phyloP scores from a whole-genome alignment of 352 stramenopile species.

The Pelagophyceae sp. region DNA sequence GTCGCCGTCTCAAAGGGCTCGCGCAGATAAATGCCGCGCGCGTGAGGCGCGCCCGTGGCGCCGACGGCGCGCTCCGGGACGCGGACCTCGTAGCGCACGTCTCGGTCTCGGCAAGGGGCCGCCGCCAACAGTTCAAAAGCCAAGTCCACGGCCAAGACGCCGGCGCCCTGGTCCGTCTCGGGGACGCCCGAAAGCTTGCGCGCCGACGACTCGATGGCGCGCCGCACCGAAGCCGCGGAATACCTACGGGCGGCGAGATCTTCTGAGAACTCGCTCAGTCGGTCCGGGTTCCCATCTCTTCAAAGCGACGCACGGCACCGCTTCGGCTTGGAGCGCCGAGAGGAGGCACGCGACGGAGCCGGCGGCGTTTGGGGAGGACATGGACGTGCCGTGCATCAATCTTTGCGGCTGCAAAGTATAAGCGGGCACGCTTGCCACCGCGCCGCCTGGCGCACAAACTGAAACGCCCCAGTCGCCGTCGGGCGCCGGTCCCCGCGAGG shows the following conservation, averaged over 20 bases:
- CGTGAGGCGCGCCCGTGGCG: constrained; percentile 23
- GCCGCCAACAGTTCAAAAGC: constrained; percentile 33
- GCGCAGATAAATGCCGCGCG: constrained; percentile 42
- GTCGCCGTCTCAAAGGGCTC: constrained; percentile 52
- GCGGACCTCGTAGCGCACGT: constrained; percentile 20
- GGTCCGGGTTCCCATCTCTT: too few species aligned
- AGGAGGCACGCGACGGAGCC: constrained; percentile 84
- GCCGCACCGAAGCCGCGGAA: constrained; percentile 71
- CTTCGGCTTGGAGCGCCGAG: constrained; percentile 67
- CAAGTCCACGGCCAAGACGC: constrained; percentile 1
- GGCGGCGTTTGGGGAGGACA: constrained; percentile 84
- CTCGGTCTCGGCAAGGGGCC: background rate
- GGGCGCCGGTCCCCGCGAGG: constrained; percentile 73
- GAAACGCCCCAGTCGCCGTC: constrained; percentile 80
- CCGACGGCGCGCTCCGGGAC: background rate
- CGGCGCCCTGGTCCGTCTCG: constrained; percentile 50
- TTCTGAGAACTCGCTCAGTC: too few species aligned
- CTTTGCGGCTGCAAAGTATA: constrained; percentile 88
- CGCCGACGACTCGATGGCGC: constrained; percentile 71
- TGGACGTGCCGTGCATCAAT: constrained; percentile 93
- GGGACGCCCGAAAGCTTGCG: constrained; percentile 54
- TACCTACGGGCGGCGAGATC: too few species aligned
- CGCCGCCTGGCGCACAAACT: constrained; percentile 81
- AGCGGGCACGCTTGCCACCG: constrained; percentile 82
- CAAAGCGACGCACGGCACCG: too few species aligned